Base-by-base conservation (phyloP, 2,329 filamentous ascomycete species). In the Fusarium domesticum region DNA sequence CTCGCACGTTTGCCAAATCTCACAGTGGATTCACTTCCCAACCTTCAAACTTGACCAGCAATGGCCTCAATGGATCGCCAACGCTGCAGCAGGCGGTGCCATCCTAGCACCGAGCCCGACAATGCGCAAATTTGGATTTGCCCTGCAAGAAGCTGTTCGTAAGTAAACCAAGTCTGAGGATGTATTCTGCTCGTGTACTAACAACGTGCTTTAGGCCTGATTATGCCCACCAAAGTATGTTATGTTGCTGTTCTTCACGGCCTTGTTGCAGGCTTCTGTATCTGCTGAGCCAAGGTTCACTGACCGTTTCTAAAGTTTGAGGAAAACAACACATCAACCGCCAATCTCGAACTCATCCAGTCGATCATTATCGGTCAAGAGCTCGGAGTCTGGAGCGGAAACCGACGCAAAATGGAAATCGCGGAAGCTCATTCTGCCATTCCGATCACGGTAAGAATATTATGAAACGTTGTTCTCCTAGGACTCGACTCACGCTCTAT, bases 41-140 rank as follows among this genome's bases (percentile, higher is more conserved):
- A 80, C 78, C 0, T 77, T 85, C 31, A 73, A 70, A 2, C 70
- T 82, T 6, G 78, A 78, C 15, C 67, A 69, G 3, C 72, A 79
- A 45, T 72, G 72, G 47, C 75, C 81, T 0, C 80, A 84, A 51
- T 77, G 83, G 63, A 67, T 85, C 12, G 78, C 75, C 6, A 71
- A 73, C n/a, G 75, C 81, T 3, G 74, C 78, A 0, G 77, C 82
- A 4, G 75, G 75, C n/a, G 83, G 83, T 5, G 81, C 81, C 6
- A 73, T 77, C 0, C 65, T 78, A 35, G 79, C 80, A 2, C 76
- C 81, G 0, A 74, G 82, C 37, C 68, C 71, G 7, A 72, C 81
- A 0, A 67, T 85, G 30, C 74, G 78, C 18, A 83, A 80, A 54
- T 80, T 86, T 41, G 83, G 82, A 2, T 74, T 74, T 51, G 74